Percentiles rank a stretch among this genome's conserved stretches.
Evolutionary conservation across 1,139 yeast species (phyloP).

Genomic region (Saccharomyces hybrid): DNA sequence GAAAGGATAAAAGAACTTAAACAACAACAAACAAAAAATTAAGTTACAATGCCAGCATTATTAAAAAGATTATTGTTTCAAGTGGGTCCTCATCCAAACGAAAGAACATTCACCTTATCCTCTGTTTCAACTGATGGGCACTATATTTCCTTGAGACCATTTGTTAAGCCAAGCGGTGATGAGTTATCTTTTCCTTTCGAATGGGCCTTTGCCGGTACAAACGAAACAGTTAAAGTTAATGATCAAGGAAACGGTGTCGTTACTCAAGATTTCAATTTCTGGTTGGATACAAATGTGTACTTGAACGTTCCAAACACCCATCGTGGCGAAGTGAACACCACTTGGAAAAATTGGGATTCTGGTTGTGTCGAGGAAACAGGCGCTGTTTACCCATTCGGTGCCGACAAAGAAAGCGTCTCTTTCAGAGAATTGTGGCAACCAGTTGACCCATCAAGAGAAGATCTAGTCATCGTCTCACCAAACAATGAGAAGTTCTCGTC

Average conservation of each 20-base stretch:
- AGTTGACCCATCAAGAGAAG: constrained; percentile 21
- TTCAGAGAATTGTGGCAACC: constrained; percentile 34
- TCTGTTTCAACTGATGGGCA: constrained; percentile 30
- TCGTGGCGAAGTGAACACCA: constrained; percentile 25
- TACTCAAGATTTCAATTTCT: constrained; percentile 24
- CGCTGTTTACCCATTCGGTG: constrained; percentile 26
- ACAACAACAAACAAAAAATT: neutral
- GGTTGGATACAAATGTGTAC: constrained; percentile 27
- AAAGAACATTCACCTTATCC: constrained; percentile 28
- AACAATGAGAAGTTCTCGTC: constrained; percentile 7
- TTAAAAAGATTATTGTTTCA: constrained; percentile 28
- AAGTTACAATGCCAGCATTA: constrained; percentile 23
- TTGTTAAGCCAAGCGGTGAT: constrained; percentile 22
- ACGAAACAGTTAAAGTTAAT: constrained; percentile 16
- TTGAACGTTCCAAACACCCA: constrained; percentile 24
- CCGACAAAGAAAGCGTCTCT: constrained; percentile 21
- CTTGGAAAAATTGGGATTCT: constrained; percentile 29
- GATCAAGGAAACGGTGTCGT: constrained; percentile 13
- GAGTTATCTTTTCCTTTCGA: constrained; percentile 35
- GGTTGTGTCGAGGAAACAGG: constrained; percentile 31
- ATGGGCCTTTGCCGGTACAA: constrained; percentile 39
- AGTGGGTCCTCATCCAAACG: constrained; percentile 23
- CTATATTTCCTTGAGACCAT: constrained; percentile 33
- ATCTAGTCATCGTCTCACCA: constrained; percentile 15
- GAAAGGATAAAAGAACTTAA: neutral